Evolutionary conservation across 257 asterid species (phyloP).

Genomic region (Gentiana macrophylla): DNA sequence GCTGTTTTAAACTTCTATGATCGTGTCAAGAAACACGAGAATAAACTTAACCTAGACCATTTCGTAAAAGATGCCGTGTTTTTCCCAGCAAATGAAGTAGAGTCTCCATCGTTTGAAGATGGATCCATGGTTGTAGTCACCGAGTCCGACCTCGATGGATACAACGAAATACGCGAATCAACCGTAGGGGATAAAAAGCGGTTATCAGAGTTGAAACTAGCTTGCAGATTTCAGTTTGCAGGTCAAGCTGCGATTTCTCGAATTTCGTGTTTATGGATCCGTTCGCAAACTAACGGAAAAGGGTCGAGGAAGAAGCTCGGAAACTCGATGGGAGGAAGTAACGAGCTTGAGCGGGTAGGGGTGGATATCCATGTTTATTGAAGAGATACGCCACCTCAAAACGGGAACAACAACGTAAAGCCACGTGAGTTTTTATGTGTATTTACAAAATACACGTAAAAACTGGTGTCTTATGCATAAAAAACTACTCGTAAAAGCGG

Average conservation of each 20-base stretch:
- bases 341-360: constrained; percentile 29
- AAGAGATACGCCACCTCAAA: constrained; percentile 3
- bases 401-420: neutral
- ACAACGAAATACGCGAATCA: constrained; percentile 36
- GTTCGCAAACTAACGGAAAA: constrained; percentile 40
- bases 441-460: no score
- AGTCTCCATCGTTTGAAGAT: constrained; percentile 46
- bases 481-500: neutral
- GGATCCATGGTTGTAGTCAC: constrained; percentile 60
- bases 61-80: constrained; percentile 6
- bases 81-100: constrained; percentile 15
- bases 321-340: constrained; percentile 8
- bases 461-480: no score
- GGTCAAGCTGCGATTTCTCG: constrained; percentile 58
- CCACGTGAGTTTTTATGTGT: no score
- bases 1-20: constrained; percentile 61
- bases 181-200: constrained; percentile 12
- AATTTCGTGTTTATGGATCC: constrained; percentile 63
- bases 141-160: constrained; percentile 82
- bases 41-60: neutral
- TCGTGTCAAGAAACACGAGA: constrained; percentile 25
- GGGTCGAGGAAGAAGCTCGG: constrained; percentile 36
- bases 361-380: constrained; percentile 59
- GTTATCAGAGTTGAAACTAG: constrained; percentile 34
- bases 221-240: constrained; percentile 63